Conservation (phyloP, 208 protist genomes). For the Leishmania tarentolae region DNA sequence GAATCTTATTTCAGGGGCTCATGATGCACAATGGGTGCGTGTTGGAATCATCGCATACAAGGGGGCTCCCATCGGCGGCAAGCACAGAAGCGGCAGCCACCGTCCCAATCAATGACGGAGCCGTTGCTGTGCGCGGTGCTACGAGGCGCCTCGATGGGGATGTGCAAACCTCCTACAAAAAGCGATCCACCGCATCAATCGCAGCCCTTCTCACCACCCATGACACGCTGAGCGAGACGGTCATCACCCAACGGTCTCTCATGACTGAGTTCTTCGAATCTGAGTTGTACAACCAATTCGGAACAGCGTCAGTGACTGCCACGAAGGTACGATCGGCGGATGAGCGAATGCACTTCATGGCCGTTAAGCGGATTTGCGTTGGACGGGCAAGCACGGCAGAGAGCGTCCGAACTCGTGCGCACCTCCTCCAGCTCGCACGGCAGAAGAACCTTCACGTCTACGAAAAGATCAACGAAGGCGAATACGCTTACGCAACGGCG, state of each 20-base stretch:
- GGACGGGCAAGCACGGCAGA: background rate
- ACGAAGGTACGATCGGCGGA: slow-evolving; percentile 30
- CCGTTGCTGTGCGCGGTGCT: background rate
- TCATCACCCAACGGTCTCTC: slow-evolving; percentile 49
- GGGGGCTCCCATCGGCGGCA: background rate
- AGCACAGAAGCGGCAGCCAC: background rate
- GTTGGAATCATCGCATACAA: background rate
- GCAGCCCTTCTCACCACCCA: slow-evolving; percentile 68
- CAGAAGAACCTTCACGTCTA: slow-evolving; percentile 63
- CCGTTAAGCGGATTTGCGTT: slow-evolving; percentile 33
- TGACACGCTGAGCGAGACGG: slow-evolving; percentile 39
- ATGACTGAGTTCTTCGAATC: slow-evolving; percentile 69
- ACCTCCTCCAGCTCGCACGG: slow-evolving; percentile 34
- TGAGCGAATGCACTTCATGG: slow-evolving; percentile 70
- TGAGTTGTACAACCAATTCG: slow-evolving; percentile 44
- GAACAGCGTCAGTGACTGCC: slow-evolving; percentile 9
- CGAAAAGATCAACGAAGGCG: slow-evolving; percentile 60
- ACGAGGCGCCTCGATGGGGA: background rate
- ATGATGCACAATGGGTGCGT: slow-evolving; percentile 28
- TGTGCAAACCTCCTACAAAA: background rate
- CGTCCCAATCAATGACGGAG: background rate
- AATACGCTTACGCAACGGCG: slow-evolving; percentile 28
- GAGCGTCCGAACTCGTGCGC: slow-evolving; percentile 2
- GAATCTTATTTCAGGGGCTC: slow-evolving; percentile 62
- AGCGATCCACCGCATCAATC: background rate